Evolutionary conservation across 1,139 yeast species (phyloP), one percentile per base, ranked within the genome.

Genomic region (Sugiyamaella pinicola): DNA sequence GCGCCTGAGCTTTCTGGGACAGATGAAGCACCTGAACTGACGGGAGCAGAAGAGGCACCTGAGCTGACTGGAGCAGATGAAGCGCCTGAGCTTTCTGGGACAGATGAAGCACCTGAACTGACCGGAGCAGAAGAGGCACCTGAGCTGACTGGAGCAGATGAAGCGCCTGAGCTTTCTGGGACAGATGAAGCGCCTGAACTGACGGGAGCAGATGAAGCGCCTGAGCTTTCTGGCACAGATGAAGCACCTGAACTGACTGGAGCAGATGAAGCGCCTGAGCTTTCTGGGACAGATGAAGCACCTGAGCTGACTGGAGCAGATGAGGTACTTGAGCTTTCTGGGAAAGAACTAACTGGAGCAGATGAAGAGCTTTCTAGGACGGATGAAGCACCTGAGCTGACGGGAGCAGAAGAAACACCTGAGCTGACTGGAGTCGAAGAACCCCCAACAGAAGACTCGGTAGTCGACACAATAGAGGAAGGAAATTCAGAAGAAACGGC

Each of bases 331-430:
- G 28, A 18, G 43, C n/a, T n/a, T n/a, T n/a, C n/a, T n/a, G n/a
- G n/a, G n/a, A n/a, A n/a, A n/a, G n/a, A n/a, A n/a, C 26, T 18
- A 9, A 31, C 29, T 10, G 43, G 12, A 21, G 31, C 13, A 12
- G 42, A 39, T 21, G 46, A 15, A 42, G 38, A 29, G 19, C 34
- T 24, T 3, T 19, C 45, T 15, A 34, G 34, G 8, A 34, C 26
- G 13, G 46, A 42, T 18, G 46, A 29, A 19, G 46, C 46, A 29
- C 28, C 46, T 29, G 46, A 42, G 15, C 37, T 31, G 28, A 28
- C 37, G 19, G 46, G 24, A 34, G 38, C 38, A 31, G 34, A 42
- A 15, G 41, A 26, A 24, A 35, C 42, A 13, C 24, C 33, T 17
- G 42, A 17, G 18, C 26, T 10, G 35, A 13, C 15, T 10, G 42